Evolutionary conservation across 2,329 filamentous ascomycete genomes (phyloP).

Genomic region (Pseudogymnoascus sp.): DNA sequence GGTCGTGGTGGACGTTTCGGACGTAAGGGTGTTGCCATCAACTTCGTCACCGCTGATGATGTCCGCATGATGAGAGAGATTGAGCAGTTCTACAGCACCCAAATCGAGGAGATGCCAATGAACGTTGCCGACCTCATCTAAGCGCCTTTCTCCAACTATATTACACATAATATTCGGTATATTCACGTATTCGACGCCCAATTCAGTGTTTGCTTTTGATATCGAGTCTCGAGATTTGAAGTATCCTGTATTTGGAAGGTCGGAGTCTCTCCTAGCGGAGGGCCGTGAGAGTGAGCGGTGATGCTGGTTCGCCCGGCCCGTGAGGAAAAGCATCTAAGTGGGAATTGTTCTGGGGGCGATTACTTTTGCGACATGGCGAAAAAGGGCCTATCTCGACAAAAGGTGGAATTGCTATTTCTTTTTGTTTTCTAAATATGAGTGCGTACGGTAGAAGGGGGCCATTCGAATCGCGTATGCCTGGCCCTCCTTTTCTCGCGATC

Average conservation of each 20-base stretch:
- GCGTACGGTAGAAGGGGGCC: slow-evolving; percentile 4
- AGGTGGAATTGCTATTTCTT: slow-evolving; percentile 6
- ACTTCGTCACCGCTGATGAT: slow-evolving; percentile 98
- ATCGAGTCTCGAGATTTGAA: slow-evolving; percentile 3
- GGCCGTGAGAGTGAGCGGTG: slow-evolving; percentile 28
- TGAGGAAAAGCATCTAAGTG: slow-evolving; percentile 20
- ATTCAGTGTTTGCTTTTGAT: slow-evolving; percentile 3
- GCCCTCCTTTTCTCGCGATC: slow-evolving; percentile 6
- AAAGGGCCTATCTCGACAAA: slow-evolving; percentile 3
- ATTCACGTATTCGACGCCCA: slow-evolving; percentile 6
- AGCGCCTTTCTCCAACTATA: slow-evolving; percentile 24
- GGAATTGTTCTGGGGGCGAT: slow-evolving; percentile 1
- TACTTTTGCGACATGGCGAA: neutral
- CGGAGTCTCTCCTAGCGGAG: slow-evolving; percentile 15
- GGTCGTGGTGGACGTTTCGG: slow-evolving; percentile 99
- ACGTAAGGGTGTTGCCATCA: slow-evolving; percentile 99
- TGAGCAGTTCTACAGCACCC: slow-evolving; percentile 99
- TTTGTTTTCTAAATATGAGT: slow-evolving; percentile 5
- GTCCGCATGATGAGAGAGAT: slow-evolving; percentile 99
- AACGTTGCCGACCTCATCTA: slow-evolving; percentile 71
- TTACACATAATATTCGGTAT: slow-evolving; percentile 7
- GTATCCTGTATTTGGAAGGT: neutral
- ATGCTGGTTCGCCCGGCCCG: slow-evolving; percentile 28
- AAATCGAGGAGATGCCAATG: slow-evolving; percentile 99
- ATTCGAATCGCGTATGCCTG: slow-evolving; percentile 5